Conservation (phyloP, 2,329 filamentous ascomycete genomes). For the Arthrobotrys entomopaga region DNA sequence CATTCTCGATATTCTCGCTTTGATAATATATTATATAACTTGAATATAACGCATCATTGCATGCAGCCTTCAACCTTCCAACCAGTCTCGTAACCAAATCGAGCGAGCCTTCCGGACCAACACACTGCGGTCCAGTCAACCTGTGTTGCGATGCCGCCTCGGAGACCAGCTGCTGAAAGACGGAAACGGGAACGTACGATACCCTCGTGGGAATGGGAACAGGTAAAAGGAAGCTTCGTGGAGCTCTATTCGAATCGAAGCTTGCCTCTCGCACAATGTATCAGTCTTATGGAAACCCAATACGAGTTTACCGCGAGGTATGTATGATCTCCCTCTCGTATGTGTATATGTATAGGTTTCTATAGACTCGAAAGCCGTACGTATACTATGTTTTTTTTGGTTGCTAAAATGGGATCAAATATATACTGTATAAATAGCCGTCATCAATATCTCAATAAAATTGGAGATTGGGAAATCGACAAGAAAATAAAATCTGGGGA, state of each 20-base stretch:
- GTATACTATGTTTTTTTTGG: background rate
- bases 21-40: no score
- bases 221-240: background rate
- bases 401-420: background rate
- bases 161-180: background rate
- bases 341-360: background rate
- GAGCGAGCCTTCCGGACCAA: no score
- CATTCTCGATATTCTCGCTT: no score
- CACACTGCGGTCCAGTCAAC: no score
- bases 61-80: no score
- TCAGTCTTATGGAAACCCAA: conserved; percentile 8
- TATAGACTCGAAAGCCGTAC: background rate
- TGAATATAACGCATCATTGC: no score
- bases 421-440: background rate
- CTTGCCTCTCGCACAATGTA: conserved; percentile 10
- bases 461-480: conserved; percentile 21
- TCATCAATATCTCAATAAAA: conserved; percentile 10
- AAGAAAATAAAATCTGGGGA: conserved; percentile 14
- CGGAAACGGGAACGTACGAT: conserved; percentile 13
- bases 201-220: conserved; percentile 6
- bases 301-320: conserved; percentile 17
- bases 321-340: background rate
- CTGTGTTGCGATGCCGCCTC: background rate
- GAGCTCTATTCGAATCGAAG: background rate
- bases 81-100: no score